Conservation (phyloP, 1,284 basidiomycete genomes). For the Athelia psychrophila region DNA sequence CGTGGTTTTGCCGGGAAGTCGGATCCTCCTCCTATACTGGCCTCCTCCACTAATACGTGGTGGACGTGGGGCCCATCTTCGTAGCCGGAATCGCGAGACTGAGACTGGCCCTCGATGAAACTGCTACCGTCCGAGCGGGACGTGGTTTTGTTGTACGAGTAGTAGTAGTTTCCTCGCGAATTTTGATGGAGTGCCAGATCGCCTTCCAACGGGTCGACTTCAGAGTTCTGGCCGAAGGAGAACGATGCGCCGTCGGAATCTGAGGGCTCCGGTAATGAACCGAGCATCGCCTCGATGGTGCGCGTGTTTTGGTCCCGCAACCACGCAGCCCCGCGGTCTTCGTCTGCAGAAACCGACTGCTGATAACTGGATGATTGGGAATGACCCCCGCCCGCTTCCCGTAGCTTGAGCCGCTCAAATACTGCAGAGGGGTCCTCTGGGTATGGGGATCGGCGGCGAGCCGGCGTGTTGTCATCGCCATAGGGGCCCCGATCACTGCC, state of each 20-base stretch:
- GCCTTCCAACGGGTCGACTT: constrained; percentile 40
- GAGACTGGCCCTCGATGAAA: constrained; percentile 36
- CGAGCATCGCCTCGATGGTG: constrained; percentile 55
- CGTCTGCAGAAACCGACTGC: constrained; percentile 35
- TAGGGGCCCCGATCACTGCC: constrained; percentile 20
- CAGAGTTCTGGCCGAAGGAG: constrained; percentile 31
- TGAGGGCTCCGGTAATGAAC: constrained; percentile 58
- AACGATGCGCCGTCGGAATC: constrained; percentile 49
- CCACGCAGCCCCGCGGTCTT: constrained; percentile 77
- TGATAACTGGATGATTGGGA: constrained; percentile 41
- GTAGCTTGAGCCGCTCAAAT: constrained; percentile 55
- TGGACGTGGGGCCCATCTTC: constrained; percentile 42
- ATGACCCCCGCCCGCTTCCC: constrained; percentile 39
- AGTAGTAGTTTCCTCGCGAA: constrained; percentile 69
- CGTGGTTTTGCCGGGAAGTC: constrained; percentile 31
- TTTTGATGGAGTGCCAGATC: constrained; percentile 66
- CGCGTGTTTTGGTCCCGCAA: constrained; percentile 77
- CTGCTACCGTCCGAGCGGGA: constrained; percentile 18
- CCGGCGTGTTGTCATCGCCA: constrained; percentile 24
- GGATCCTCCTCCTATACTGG: constrained; percentile 17
- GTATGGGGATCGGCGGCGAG: constrained; percentile 26
- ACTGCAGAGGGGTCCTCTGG: constrained; percentile 46
- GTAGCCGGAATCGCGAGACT: constrained; percentile 40
- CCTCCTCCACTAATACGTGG: constrained; percentile 16
- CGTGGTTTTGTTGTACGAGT: constrained; percentile 58